phyloP scores from a whole-genome alignment of 305 asterid genomes.

The Euphrasia arctica region DNA sequence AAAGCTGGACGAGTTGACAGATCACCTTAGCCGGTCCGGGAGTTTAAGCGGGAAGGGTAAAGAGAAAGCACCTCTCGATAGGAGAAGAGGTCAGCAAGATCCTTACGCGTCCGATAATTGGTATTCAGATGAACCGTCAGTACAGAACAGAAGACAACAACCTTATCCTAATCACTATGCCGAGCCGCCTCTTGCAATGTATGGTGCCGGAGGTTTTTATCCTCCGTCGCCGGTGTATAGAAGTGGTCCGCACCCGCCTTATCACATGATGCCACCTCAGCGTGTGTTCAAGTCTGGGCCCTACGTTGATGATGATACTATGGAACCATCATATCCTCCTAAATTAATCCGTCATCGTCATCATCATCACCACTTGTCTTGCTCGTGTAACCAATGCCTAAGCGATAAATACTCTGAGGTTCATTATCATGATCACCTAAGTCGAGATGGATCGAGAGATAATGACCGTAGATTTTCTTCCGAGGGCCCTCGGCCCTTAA shows the following conservation, averaged over 20 bases:
- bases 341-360: conserved; percentile 42
- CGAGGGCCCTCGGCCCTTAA: conserved; percentile 27
- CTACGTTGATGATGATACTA: conserved; percentile 30
- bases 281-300: conserved; percentile 42
- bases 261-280: conserved; percentile 27
- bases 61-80: conserved; percentile 43
- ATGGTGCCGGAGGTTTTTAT: conserved; percentile 40
- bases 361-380: conserved; percentile 62
- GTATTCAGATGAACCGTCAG: conserved; percentile 38
- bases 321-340: conserved; percentile 37
- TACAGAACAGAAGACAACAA: conserved; percentile 29
- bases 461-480: conserved; percentile 30
- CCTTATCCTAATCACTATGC: conserved; percentile 30
- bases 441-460: conserved; percentile 37
- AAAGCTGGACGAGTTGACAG: conserved; percentile 62
- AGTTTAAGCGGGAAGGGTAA: conserved; percentile 48
- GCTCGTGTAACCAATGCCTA: conserved; percentile 68
- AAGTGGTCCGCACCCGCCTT: conserved; percentile 27
- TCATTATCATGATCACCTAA: conserved; percentile 32
- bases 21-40: conserved; percentile 53
- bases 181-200: conserved; percentile 38
- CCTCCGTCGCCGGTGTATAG: conserved; percentile 26
- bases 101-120: conserved; percentile 38
- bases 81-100: conserved; percentile 45
- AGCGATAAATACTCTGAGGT: conserved; percentile 24